A percentile compares a stretch with the other conserved stretches of the same genome.
Evolutionary conservation across 83 land plant genomes (phyloP).

Genomic region (Picea abies): DNA sequence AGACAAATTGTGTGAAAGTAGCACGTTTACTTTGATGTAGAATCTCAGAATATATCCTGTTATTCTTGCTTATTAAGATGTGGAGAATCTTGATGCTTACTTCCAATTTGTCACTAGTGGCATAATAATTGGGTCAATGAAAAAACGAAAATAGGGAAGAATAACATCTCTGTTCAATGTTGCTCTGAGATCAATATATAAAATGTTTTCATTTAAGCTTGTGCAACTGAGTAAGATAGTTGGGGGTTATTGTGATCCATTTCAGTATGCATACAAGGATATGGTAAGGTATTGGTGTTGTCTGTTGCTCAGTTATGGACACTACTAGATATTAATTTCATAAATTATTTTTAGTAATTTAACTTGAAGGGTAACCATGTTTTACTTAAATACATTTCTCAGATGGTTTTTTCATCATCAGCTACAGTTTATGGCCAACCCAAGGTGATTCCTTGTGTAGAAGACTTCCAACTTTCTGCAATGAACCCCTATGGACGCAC

Average conservation of each 20-base stretch:
- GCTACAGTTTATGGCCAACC: constrained; percentile 98
- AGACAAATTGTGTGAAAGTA: not conserved
- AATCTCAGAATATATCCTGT: not conserved
- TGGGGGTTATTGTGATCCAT: not conserved
- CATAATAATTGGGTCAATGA: not conserved
- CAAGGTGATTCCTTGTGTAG: constrained; percentile 78
- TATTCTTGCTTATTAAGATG: not conserved
- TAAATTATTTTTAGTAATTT: not conserved
- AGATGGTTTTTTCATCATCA: constrained; percentile 95
- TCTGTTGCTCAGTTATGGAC: not conserved
- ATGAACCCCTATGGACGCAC: constrained; percentile 94
- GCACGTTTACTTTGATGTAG: not conserved
- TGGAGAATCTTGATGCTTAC: not conserved
- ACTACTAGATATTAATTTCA: not conserved
- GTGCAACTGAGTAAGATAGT: not conserved
- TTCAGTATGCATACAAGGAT: not conserved
- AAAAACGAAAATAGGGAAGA: not conserved
- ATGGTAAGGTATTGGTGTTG: not conserved
- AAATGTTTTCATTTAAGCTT: not conserved
- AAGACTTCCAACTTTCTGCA: constrained; percentile 66
- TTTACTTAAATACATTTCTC: constrained; percentile 10
- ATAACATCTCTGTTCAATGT: not conserved
- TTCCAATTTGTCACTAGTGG: not conserved
- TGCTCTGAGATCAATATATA: not conserved
- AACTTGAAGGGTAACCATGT: not conserved